Evolutionary conservation across 139 green algal species (phyloP).

Genomic region (Chlamydomonas sphaeroides): DNA sequence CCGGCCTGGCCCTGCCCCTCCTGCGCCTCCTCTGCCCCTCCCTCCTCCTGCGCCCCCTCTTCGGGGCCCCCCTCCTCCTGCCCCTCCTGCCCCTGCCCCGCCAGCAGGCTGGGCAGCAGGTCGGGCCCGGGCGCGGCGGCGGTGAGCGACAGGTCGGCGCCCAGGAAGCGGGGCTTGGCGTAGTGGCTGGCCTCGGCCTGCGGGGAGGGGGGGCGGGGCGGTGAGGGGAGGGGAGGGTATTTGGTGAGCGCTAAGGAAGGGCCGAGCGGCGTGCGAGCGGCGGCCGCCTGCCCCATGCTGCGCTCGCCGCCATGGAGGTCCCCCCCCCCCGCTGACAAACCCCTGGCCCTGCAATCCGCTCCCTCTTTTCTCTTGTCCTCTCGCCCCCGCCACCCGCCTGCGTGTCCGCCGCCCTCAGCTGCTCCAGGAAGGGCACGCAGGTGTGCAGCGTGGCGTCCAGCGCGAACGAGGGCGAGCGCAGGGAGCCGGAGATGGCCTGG

Average conservation of each 20-base stretch:
- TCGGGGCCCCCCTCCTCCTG: too few relatives aligned
- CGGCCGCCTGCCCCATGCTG: too few relatives aligned
- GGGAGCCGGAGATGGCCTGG: conserved; percentile 9
- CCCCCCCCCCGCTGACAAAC: too few relatives aligned
- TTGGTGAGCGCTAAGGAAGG: too few relatives aligned
- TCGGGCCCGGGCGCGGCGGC: conserved; percentile 45
- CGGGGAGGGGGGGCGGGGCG: neutral
- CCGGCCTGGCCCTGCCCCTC: too few relatives aligned
- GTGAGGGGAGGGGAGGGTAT: neutral
- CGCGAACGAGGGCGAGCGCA: conserved; percentile 41
- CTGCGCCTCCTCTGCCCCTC: neutral
- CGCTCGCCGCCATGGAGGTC: too few relatives aligned
- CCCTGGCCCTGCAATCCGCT: too few relatives aligned
- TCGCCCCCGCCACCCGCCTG: conserved; percentile 23
- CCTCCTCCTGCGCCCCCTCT: neutral
- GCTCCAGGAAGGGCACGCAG: conserved; percentile 38
- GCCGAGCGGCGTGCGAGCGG: too few relatives aligned
- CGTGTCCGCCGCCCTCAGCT: conserved; percentile 46
- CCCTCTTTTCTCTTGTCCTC: neutral
- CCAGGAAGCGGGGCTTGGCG: conserved; percentile 57
- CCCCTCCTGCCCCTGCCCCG: neutral
- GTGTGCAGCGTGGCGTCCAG: conserved; percentile 47
- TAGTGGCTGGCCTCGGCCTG: conserved; percentile 59
- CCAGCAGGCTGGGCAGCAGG: conserved; percentile 45
- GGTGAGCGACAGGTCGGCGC: conserved; percentile 44